Conservation (phyloP, 768 basidiomycete species). For the Trametes coccinea region DNA sequence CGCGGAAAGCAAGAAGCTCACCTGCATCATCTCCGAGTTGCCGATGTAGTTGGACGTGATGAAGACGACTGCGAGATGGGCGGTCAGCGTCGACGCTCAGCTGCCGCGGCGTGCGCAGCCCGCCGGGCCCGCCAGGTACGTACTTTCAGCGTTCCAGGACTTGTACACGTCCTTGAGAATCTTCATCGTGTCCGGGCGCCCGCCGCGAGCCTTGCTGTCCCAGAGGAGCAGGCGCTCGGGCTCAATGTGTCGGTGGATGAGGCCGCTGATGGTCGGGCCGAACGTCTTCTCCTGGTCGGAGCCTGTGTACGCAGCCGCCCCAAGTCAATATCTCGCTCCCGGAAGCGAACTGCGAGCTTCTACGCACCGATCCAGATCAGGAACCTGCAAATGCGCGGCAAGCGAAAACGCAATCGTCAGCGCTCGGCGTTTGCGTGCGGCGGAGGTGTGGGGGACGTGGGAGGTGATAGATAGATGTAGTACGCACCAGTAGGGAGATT, state of each 20-base stretch:
- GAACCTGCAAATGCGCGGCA: slow-evolving; percentile 46
- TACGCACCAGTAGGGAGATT: slow-evolving; percentile 67
- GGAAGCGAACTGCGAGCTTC: neutral
- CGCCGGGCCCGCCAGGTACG: neutral
- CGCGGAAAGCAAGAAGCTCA: slow-evolving; percentile 45
- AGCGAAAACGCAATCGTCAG: neutral
- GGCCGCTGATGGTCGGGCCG: slow-evolving; percentile 72
- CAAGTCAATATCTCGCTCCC: slow-evolving; percentile 21
- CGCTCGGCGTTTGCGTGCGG: neutral
- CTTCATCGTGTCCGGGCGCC: slow-evolving; percentile 78
- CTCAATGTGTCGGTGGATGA: slow-evolving; percentile 70
- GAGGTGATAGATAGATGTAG: no score
- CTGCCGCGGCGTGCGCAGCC: neutral
- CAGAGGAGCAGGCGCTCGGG: slow-evolving; percentile 75
- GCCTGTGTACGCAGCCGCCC: slow-evolving; percentile 38
- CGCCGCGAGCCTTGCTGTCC: slow-evolving; percentile 75
- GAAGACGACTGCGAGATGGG: slow-evolving; percentile 52
- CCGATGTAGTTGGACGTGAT: slow-evolving; percentile 84
- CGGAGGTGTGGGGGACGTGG: no score
- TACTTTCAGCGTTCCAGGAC: slow-evolving; percentile 69
- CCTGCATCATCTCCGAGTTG: slow-evolving; percentile 78
- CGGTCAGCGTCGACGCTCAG: slow-evolving; percentile 3
- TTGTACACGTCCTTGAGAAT: slow-evolving; percentile 67
- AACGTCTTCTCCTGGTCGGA: slow-evolving; percentile 86
- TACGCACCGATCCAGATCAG: slow-evolving; percentile 72